A percentile compares a stretch with the other conserved stretches of the same genome.
These are phyloP conservation scores for Ziziphus jujuba DNA, from an alignment of 306 rosid genomes.

Conservation along the genomic window DNA sequence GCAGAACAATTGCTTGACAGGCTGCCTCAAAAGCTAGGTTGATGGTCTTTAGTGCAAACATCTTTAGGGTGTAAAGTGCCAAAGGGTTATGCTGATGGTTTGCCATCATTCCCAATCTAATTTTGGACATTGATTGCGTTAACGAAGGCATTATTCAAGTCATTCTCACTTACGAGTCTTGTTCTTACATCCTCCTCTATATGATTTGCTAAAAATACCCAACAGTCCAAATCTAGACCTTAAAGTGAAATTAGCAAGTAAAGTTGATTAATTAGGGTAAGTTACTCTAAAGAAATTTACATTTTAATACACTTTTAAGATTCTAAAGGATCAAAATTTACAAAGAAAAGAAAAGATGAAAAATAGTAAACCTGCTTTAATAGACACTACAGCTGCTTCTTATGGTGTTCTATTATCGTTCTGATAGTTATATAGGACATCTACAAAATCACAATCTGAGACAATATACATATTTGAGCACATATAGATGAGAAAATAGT, in stretches of 20 bases:
- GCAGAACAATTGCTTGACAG: conserved; percentile 61
- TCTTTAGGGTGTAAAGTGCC: conserved; percentile 56
- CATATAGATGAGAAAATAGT: neutral
- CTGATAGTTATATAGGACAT: conserved; percentile 49
- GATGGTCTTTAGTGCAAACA: conserved; percentile 55
- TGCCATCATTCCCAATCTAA: conserved; percentile 84
- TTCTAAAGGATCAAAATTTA: too few species aligned
- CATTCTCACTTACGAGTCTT: conserved; percentile 40
- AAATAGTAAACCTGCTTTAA: conserved; percentile 40
- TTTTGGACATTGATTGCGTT: conserved; percentile 60
- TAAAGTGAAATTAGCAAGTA: neutral
- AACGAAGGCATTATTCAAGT: conserved; percentile 54
- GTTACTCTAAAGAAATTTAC: too few species aligned
- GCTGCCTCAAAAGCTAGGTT: conserved; percentile 75
- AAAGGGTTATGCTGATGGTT: conserved; percentile 44
- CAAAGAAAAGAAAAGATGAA: too few species aligned
- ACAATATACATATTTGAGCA: conserved; percentile 56
- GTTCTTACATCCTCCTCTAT: conserved; percentile 49
- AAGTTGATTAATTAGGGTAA: too few species aligned
- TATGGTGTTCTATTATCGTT: conserved; percentile 68
- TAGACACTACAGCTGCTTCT: conserved; percentile 58
- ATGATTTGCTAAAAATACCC: conserved; percentile 56
- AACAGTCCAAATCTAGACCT: conserved; percentile 81
- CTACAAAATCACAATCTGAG: conserved; percentile 80
- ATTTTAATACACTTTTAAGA: too few species aligned